Evolutionary conservation across 768 basidiomycete species (phyloP).

Genomic region (Leccinellum rugosiceps): DNA sequence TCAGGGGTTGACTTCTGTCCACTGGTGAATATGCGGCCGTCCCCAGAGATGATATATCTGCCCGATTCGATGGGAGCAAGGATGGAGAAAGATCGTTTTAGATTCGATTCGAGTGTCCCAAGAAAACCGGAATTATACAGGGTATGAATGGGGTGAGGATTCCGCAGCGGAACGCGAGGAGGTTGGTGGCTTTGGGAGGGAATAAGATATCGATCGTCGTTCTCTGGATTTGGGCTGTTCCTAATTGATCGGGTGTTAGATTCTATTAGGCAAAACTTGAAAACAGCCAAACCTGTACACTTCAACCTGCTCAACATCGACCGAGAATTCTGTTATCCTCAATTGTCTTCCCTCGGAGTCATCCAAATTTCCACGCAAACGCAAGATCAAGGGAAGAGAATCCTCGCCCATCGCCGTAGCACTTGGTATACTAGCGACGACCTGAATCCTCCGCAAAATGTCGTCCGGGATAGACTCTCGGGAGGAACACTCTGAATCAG

Average conservation of each 20-base stretch:
- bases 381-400: constrained; percentile 52
- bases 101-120: constrained; percentile 19
- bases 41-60: constrained; percentile 45
- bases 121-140: constrained; percentile 48
- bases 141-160: constrained; percentile 46
- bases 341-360: constrained; percentile 51
- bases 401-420: constrained; percentile 45
- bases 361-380: constrained; percentile 54
- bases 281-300: constrained; percentile 52
- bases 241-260: constrained; percentile 30
- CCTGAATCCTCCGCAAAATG: constrained; percentile 59
- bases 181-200: constrained; percentile 59
- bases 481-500: constrained; percentile 9
- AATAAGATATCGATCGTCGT: constrained; percentile 49
- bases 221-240: constrained; percentile 39
- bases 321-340: constrained; percentile 50
- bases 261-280: background rate
- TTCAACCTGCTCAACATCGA: constrained; percentile 64
- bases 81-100: constrained; percentile 43
- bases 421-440: constrained; percentile 62
- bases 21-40: constrained; percentile 48
- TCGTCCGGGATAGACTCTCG: constrained; percentile 45
- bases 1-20: constrained; percentile 19
- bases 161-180: constrained; percentile 54
- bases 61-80: constrained; percentile 47